These are phyloP conservation scores for Trichosporon asahii DNA, from an alignment of 1,284 basidiomycete species.

Conservation along the genomic window DNA sequence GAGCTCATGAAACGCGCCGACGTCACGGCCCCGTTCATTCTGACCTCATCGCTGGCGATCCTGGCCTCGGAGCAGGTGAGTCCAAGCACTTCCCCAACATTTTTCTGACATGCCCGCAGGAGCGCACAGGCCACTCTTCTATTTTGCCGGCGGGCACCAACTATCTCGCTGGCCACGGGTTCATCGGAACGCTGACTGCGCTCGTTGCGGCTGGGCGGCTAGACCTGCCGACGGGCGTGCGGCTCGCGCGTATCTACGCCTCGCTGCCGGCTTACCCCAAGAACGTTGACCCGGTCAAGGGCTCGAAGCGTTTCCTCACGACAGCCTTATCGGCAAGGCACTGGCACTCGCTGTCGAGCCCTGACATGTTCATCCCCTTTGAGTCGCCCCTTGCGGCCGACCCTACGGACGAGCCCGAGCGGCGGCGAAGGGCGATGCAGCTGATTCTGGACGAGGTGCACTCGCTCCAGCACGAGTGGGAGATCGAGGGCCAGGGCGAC, in stretches of 20 bases:
- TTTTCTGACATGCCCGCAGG: constrained; percentile 24
- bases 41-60: constrained; percentile 49
- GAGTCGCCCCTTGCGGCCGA: constrained; percentile 25
- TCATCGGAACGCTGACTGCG: constrained; percentile 49
- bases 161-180: constrained; percentile 50
- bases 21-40: constrained; percentile 49
- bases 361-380: constrained; percentile 33
- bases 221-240: constrained; percentile 45
- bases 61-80: constrained; percentile 46
- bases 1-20: constrained; percentile 49
- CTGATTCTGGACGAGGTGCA: constrained; percentile 49
- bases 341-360: constrained; percentile 46
- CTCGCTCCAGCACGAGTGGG: constrained; percentile 39
- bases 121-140: constrained; percentile 31
- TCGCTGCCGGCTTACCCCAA: constrained; percentile 37
- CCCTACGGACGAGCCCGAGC: constrained; percentile 29
- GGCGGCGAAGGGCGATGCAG: constrained; percentile 45
- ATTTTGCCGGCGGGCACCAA: constrained; percentile 42
- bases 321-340: constrained; percentile 47
- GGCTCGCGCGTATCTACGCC: constrained; percentile 46
- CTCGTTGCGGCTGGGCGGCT: constrained; percentile 47
- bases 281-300: constrained; percentile 8
- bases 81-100: constrained; percentile 1
- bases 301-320: constrained; percentile 35
- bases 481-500: constrained; percentile 37